phyloP scores from a whole-genome alignment of 2,329 filamentous ascomycete species.

The Metarhizium anisopliae region DNA sequence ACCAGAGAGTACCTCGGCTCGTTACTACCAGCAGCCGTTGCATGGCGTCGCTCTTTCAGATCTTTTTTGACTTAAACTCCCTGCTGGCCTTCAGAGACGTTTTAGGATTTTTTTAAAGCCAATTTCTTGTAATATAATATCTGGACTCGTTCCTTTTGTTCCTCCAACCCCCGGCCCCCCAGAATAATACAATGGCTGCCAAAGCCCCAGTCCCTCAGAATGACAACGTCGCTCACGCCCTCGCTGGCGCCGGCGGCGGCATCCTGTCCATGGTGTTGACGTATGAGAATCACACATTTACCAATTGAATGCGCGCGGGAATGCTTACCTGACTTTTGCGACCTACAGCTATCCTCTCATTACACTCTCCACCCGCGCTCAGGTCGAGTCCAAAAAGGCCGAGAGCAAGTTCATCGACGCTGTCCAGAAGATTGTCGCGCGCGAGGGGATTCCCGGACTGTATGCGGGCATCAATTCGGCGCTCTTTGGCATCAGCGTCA shows the following conservation, averaged over 20 bases:
- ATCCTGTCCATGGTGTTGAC: slow-evolving; percentile 94
- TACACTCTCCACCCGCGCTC: slow-evolving; percentile 91
- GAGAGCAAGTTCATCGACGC: slow-evolving; percentile 78
- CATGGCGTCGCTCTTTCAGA: not conserved
- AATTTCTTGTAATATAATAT: not conserved
- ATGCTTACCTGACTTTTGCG: not conserved
- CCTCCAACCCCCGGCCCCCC: not conserved
- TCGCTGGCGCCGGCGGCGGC: slow-evolving; percentile 87
- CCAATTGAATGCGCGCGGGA: not conserved
- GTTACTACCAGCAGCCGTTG: not conserved
- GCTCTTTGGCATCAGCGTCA: slow-evolving; percentile 94
- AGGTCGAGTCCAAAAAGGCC: slow-evolving; percentile 93
- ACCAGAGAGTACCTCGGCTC: slow-evolving; percentile 4
- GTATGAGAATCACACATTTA: slow-evolving; percentile 32
- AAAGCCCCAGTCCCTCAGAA: slow-evolving; percentile 70
- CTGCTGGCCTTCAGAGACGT: not conserved
- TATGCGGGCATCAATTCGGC: slow-evolving; percentile 92
- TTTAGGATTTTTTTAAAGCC: not conserved
- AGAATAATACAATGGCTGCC: slow-evolving; percentile 23
- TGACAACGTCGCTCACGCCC: slow-evolving; percentile 93
- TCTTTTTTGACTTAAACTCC: not conserved
- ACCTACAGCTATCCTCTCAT: slow-evolving; percentile 77
- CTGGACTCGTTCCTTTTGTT: not conserved
- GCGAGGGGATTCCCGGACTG: slow-evolving; percentile 80
- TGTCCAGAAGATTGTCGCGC: slow-evolving; percentile 76